These are phyloP conservation scores for Lathyrus sativus DNA, from an alignment of 306 rosid genomes.

Conservation along the genomic window DNA sequence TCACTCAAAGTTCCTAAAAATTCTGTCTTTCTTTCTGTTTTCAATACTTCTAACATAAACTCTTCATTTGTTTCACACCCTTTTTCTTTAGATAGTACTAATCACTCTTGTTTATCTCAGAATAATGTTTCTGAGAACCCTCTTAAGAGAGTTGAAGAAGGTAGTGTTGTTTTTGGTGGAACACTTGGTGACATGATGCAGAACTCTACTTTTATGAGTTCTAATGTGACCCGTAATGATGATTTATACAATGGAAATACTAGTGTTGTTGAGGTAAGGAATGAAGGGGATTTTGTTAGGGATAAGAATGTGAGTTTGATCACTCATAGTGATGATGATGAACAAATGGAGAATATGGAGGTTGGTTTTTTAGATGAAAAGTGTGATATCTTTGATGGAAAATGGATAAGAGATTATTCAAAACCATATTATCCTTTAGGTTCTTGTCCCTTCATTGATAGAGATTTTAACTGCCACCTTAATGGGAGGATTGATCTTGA, in stretches of 20 bases:
- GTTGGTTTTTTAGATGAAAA: slow-evolving; percentile 41
- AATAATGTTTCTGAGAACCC: not conserved
- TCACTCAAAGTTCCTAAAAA: slow-evolving; percentile 43
- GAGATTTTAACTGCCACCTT: slow-evolving; percentile 66
- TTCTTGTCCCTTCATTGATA: slow-evolving; percentile 80
- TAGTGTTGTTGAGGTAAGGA: not conserved
- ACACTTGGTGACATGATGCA: not conserved
- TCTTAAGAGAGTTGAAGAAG: not conserved
- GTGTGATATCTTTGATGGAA: slow-evolving; percentile 76
- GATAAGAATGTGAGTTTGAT: slow-evolving; percentile 26
- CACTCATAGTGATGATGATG: slow-evolving; percentile 28
- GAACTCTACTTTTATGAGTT: slow-evolving; percentile 28
- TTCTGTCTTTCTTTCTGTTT: slow-evolving; percentile 42
- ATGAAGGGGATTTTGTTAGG: slow-evolving; percentile 28
- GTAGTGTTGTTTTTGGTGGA: slow-evolving; percentile 14
- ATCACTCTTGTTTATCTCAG: not conserved
- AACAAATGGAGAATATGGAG: slow-evolving; percentile 28
- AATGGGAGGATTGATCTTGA: slow-evolving; percentile 73
- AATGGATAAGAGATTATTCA: slow-evolving; percentile 78
- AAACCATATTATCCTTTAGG: slow-evolving; percentile 80
- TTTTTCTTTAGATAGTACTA: slow-evolving; percentile 36
- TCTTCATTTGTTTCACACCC: slow-evolving; percentile 44
- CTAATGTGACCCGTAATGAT: slow-evolving; percentile 6
- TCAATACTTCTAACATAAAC: slow-evolving; percentile 26
- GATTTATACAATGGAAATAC: slow-evolving; percentile 11